These are phyloP conservation scores for Apiospora kogelbergensis DNA, from an alignment of 2,329 filamentous ascomycete species.

Conservation along the genomic window DNA sequence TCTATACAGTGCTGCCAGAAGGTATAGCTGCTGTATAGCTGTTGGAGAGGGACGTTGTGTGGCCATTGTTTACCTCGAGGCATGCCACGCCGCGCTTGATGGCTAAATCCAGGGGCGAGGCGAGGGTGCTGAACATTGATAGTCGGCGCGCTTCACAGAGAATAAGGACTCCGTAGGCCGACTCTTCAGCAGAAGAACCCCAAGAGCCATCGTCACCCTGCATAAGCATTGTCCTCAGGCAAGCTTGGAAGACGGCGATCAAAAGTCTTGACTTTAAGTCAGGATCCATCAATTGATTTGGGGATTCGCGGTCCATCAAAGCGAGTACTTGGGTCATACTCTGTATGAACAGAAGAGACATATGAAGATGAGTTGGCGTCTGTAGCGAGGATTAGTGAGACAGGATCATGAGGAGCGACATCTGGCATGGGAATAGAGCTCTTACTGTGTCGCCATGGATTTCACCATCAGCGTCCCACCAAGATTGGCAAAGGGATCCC, in stretches of 20 bases:
- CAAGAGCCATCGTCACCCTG: neutral
- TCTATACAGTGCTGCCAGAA: neutral
- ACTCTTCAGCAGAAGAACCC: neutral
- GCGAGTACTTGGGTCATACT: neutral
- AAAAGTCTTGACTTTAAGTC: neutral
- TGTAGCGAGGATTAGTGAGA: neutral
- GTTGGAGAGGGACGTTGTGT: neutral
- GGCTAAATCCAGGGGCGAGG: neutral
- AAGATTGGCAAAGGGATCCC: slow-evolving; percentile 26
- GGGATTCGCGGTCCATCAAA: neutral
- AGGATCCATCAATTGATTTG: neutral
- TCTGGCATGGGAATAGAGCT: neutral
- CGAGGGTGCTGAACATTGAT: neutral
- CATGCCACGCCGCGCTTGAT: neutral
- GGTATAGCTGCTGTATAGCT: neutral
- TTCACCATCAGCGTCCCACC: slow-evolving; percentile 21
- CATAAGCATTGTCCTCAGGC: neutral
- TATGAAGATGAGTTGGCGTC: no score
- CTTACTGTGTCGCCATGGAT: slow-evolving; percentile 30
- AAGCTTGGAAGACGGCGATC: neutral
- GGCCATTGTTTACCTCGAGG: neutral
- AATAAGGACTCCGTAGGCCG: neutral
- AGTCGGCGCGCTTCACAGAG: neutral
- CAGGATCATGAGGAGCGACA: neutral
- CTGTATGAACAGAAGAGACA: neutral